Percentiles rank a stretch among this genome's conserved stretches.
Conservation (phyloP, 495 filamentous ascomycete genomes). For the Cladorrhinum samala region DNA sequence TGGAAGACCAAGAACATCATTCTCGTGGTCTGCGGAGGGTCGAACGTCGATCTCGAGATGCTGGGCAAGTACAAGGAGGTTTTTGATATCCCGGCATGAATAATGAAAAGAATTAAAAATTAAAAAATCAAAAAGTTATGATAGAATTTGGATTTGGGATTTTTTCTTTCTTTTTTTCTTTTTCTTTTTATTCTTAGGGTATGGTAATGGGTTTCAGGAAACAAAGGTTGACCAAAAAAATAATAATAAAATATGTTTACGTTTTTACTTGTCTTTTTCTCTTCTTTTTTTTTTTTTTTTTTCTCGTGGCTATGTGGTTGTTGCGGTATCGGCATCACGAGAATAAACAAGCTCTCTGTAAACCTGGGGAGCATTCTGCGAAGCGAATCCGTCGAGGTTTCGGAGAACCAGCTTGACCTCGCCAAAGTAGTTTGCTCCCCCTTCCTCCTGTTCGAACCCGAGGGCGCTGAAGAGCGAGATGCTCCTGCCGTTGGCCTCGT, state of each 20-base stretch:
- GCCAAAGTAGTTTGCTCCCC: conserved; percentile 46
- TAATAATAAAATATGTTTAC: too few species aligned
- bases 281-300: too few species aligned
- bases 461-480: conserved; percentile 39
- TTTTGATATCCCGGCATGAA: conserved; percentile 44
- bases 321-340: too few species aligned
- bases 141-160: too few species aligned
- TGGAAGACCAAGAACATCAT: conserved; percentile 65
- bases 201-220: too few species aligned
- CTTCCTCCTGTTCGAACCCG: conserved; percentile 41
- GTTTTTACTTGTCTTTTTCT: too few species aligned
- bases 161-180: too few species aligned
- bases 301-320: too few species aligned
- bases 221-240: too few species aligned
- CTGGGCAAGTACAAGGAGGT: conserved; percentile 56
- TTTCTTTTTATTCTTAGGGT: too few species aligned
- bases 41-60: conserved; percentile 62
- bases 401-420: conserved; percentile 40
- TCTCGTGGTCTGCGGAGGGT: conserved; percentile 81
- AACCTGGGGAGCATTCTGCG: conserved; percentile 8
- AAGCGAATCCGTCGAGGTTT: conserved; percentile 13
- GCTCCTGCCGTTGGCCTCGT: conserved; percentile 32
- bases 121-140: too few species aligned
- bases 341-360: conserved; percentile 25
- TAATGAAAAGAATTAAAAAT: too few species aligned